Conservation (phyloP, 164 flowering plant genomes). For the Macadamia integrifolia region DNA sequence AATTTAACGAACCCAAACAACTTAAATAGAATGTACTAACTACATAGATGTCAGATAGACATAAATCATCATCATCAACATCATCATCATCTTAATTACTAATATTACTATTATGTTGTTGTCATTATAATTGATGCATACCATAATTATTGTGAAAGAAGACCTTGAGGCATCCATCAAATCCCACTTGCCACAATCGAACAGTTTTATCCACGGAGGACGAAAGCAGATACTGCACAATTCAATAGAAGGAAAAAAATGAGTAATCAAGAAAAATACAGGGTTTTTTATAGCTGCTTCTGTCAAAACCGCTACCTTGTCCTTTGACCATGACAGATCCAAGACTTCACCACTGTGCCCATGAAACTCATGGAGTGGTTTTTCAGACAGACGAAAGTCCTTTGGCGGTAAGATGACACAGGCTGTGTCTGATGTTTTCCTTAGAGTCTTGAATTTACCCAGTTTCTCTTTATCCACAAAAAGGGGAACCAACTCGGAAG, state of each 20-base stretch:
- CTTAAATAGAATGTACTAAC: slow-evolving; percentile 1
- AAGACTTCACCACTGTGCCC: slow-evolving; percentile 75
- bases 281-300: not conserved
- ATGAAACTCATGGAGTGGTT: slow-evolving; percentile 63
- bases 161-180: slow-evolving; percentile 48
- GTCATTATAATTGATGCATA: slow-evolving; percentile 17
- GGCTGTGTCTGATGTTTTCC: slow-evolving; percentile 42
- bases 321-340: slow-evolving; percentile 77
- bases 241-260: not conserved
- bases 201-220: slow-evolving; percentile 81
- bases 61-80: not conserved
- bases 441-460: slow-evolving; percentile 25
- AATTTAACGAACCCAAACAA: not conserved
- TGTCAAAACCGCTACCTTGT: slow-evolving; percentile 44
- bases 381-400: slow-evolving; percentile 49
- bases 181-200: slow-evolving; percentile 63
- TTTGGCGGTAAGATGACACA: slow-evolving; percentile 60
- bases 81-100: not conserved
- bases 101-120: no score
- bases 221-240: slow-evolving; percentile 50
- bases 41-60: slow-evolving; percentile 4
- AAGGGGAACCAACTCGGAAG: slow-evolving; percentile 38
- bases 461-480: slow-evolving; percentile 32
- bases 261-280: not conserved
- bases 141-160: slow-evolving; percentile 80